These are phyloP conservation scores for Phytophthora uliginosa DNA, from an alignment of 352 stramenopile genomes.

Conservation along the genomic window DNA sequence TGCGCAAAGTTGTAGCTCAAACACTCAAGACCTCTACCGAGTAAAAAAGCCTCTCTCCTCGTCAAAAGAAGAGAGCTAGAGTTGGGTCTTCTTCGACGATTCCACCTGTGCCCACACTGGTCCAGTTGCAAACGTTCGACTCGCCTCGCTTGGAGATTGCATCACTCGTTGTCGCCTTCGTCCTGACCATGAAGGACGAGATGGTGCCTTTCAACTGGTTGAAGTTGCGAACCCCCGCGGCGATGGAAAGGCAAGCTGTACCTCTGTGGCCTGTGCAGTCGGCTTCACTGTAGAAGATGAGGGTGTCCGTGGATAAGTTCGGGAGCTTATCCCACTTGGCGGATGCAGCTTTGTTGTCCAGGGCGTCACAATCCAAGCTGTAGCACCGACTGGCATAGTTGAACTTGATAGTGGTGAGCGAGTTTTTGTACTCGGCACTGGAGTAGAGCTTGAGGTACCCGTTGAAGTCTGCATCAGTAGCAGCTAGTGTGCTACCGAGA, in stretches of 20 bases:
- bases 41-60: too few relatives aligned
- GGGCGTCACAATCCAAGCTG: background rate
- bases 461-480: background rate
- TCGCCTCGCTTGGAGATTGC: background rate
- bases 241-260: background rate
- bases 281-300: background rate
- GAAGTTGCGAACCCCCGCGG: background rate
- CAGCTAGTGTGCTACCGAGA: background rate
- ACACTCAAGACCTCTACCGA: too few relatives aligned
- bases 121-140: background rate
- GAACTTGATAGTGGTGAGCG: background rate
- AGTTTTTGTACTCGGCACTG: background rate
- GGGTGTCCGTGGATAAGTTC: background rate
- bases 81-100: background rate
- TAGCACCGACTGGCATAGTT: conserved; percentile 4
- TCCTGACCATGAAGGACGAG: background rate
- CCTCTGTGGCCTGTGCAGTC: background rate
- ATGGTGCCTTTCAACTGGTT: background rate
- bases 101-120: background rate
- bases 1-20: background rate
- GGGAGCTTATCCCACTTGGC: conserved; percentile 2
- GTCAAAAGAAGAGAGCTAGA: background rate
- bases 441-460: background rate
- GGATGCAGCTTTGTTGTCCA: background rate
- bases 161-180: background rate